A percentile compares a stretch with the other conserved stretches of the same genome.
Conservation (phyloP, 441 rosid genomes). For the Aquilaria agallochum region DNA sequence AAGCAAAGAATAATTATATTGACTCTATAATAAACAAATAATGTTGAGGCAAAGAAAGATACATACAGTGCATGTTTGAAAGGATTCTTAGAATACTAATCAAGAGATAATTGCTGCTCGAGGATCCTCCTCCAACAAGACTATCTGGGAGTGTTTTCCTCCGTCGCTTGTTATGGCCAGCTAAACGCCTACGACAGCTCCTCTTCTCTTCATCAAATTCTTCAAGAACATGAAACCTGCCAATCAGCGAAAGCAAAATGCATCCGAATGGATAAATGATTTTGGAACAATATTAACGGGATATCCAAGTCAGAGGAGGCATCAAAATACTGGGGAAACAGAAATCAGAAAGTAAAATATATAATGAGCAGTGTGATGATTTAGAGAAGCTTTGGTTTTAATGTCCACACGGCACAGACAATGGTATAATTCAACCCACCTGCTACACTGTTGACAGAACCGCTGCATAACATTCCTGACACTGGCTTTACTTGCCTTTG, state of each 20-base stretch:
- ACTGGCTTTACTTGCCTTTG: constrained; percentile 38
- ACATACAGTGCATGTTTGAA: constrained; percentile 45
- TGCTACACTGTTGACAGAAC: constrained; percentile 54
- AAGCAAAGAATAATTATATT: too few relatives aligned
- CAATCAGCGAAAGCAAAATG: constrained; percentile 35
- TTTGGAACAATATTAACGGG: constrained; percentile 4
- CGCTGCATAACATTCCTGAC: constrained; percentile 43
- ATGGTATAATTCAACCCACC: constrained; percentile 24
- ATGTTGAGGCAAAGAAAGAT: constrained; percentile 6
- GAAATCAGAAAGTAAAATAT: constrained; percentile 5
- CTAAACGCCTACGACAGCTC: constrained; percentile 53
- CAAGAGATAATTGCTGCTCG: constrained; percentile 30
- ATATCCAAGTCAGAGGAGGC: constrained; percentile 5
- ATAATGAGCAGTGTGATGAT: constrained; percentile 4
- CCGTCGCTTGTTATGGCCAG: constrained; percentile 49
- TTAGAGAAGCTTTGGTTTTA: neutral
- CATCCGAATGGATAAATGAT: constrained; percentile 20
- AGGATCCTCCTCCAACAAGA: constrained; percentile 20
- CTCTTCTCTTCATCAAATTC: constrained; percentile 55
- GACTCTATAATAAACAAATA: neutral
- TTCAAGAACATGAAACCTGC: constrained; percentile 55
- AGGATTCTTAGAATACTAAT: constrained; percentile 37
- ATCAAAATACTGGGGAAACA: constrained; percentile 2
- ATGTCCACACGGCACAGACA: constrained; percentile 2
- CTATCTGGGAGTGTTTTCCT: constrained; percentile 41